Base-by-base conservation (phyloP, 1,139 yeast species). In the Nakaseomyces nivariensis region DNA sequence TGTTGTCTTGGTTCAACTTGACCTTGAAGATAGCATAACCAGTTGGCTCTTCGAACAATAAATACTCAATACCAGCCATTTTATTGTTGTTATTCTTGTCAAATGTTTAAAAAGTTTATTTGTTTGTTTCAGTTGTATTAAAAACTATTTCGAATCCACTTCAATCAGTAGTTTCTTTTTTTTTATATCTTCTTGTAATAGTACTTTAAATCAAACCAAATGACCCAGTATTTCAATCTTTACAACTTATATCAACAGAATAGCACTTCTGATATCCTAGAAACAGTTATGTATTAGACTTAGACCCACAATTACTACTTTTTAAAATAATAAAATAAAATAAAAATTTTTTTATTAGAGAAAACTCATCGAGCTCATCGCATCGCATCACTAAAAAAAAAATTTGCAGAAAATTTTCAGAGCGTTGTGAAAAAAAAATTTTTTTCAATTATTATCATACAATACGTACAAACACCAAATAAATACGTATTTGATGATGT, bases 21-120 rank as follows among this genome's bases (percentile, higher is more conserved):
- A 92, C 97, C 72, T 92, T 87, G 81, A 90, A 92, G 66, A 92
- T 78, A 60, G 96, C 97, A 71, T 92, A 92, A 59, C 99, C 99
- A 51, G 98, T 89, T 55, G 98, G 96, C 77, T 92, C 97, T 77
- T 92, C 99, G 70, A 85, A 92, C 67, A 92, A 85, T 71, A 92
- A 82, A 74, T 82, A 92, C 72, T 92, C 96, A 71, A 89, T 79
- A 64, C 84, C 84, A 60, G 82, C 81, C 68, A 64, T 64, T 44
- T 42, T 49, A 46, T n/a, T 27, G 26, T 26, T 25, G 29, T 36
- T 9, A 33, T 33, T 33, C 22, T 34, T 34, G 7, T 9, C 13
- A 38, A 27, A 24, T 27, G 22, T 42, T 33, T 34, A 31, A 29
- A 42, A 17, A 32, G 22, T 25, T 42, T 42, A 13, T 29, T 29